Base-by-base conservation (phyloP, 148 eudicot genomes). In the Chenopodium suecicum region DNA sequence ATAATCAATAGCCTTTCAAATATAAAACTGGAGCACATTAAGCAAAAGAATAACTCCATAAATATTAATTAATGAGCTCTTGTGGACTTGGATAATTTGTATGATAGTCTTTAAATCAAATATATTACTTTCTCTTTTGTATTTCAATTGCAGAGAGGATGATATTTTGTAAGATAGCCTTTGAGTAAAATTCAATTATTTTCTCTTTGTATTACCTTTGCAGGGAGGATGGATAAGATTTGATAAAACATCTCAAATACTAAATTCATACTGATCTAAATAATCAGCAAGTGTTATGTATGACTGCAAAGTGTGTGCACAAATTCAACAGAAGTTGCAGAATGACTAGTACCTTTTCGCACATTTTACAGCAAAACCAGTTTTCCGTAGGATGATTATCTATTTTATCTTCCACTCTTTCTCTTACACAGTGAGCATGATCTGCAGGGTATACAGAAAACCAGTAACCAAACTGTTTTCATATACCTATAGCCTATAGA, bases 311-410 rank as follows among this genome's bases (percentile, higher is more conserved):
- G 5, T 27, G 1, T 74, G 12, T 23, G 22, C 22, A 50, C 19
- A 25, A 2, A 23, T 25, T 25, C n/a, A 25, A 48, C 34, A 27
- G 32, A 25, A 50, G 14, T 58, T 12, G 48, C 44, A 37, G 69
- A 14, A 19, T 66, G 60, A 31, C 47, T 85, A 78, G 46, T 92
- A 96, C 99, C 99, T 89, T 85, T 88, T 88, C 83, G 73, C 99
- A 97, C 70, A 73, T 80, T 77, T 73, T 86, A 81, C 86, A 74
- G 86, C 99, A 97, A 84, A 97, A 97, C 99, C 98, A 94, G 47
- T 73, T 52, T 69, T 86, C 94, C 80, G 77, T 78, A 31, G 85
- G 78, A 83, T 64, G 20, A 79, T 37, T 25, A 23, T 74, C 82
- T 71, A 80, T 37, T 50, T 77, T 77, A 54, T 34, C 60, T 78